Base-by-base conservation (phyloP, 1,139 yeast species). In the Geotrichum citri-aurantii region DNA sequence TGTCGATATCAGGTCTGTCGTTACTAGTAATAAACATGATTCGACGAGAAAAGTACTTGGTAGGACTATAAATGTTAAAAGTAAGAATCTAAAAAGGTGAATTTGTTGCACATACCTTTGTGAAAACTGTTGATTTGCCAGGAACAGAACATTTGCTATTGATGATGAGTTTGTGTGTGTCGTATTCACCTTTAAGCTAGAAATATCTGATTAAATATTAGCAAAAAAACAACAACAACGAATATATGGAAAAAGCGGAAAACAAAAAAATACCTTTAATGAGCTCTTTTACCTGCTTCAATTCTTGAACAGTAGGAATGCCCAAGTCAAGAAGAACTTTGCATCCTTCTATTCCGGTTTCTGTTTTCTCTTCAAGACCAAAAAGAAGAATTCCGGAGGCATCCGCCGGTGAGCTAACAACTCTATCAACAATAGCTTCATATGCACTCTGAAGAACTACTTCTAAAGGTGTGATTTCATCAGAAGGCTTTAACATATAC, bases 21-120 rank as follows among this genome's bases (percentile, higher is more conserved):
- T 82, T 79, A 65, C 83, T 83, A 0, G 89, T 84, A 62, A 85
- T 79, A n/a, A 83, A 65, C 59, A 85, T 79, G 1, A 85, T 68
- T 58, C 77, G 63, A 37, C 74, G 65, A 14, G 66, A 63, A 33
- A 63, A 48, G 55, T 63, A 61, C 7, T 61, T 61, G 8, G 65
- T 59, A 14, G 67, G 64, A 21, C 58, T 60, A 11, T 31, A 63
- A 29, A 46, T 12, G 10, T 21, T 17, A 7, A 50, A 23, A 17
- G 40, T 46, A 33, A 48, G 57, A 48, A 56, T 47, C 46, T 44
- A 19, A 60, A 57, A 31, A 49, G 14, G 17, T 48, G 52, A 46
- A 31, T 44, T 21, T 46, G 44, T 21, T 23, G 44, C 10, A 33
- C 49, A 10, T 14, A 58, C 50, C 52, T 59, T 37, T 58, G 53